Base-by-base conservation (phyloP, 1,284 basidiomycete species). In the Mycena sp. region DNA sequence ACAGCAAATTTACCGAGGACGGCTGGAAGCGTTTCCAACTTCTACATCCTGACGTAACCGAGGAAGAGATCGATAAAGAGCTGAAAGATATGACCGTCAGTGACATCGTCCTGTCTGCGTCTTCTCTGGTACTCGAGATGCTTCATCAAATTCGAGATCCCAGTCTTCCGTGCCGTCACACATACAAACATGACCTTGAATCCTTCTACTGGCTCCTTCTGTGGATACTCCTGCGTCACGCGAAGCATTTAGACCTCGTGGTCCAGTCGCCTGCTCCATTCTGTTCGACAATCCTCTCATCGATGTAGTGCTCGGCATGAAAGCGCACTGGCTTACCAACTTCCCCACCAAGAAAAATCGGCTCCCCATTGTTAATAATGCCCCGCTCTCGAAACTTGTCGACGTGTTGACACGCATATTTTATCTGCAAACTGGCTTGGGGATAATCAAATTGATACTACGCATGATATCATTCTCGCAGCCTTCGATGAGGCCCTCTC, bases 201-300 rank as follows among this genome's bases (percentile, higher is more conserved):
- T 40, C 32, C 2, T 50, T 55, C 26, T 62, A 56, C 32, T 62
- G 46, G 45, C 23, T 62, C 19, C 43, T 62, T 17, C 11, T 62
- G 6, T 62, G 60, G 60, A 28, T 62, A 17, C 9, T 62, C 17
- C 21, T 62, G 19, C 60, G 54, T 19, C 29, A 62, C 19, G 29
- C 60, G 3, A 28, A 43, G 11, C 54, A 62, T 44, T 6, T n/a
- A 19, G n/a, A n/a, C n/a, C 3, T 10, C 14, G 41, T 25, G 2
- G 28, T 4, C 17, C n/a, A 12, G 1, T 10, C 4, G 58, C 58
- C 5, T 50, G 48, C n/a, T 28, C 26, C 12, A 4, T 4, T 1
- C 10, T 52, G 6, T 60, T 52, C 28, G 49, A 53, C 17, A 19
- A 23, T 14, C 9, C 7, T 14, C 9, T 9, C 32, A 35, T 35